phyloP scores from a whole-genome alignment of 192 early-diverging fungal genomes.

The Oehlia diaphana region DNA sequence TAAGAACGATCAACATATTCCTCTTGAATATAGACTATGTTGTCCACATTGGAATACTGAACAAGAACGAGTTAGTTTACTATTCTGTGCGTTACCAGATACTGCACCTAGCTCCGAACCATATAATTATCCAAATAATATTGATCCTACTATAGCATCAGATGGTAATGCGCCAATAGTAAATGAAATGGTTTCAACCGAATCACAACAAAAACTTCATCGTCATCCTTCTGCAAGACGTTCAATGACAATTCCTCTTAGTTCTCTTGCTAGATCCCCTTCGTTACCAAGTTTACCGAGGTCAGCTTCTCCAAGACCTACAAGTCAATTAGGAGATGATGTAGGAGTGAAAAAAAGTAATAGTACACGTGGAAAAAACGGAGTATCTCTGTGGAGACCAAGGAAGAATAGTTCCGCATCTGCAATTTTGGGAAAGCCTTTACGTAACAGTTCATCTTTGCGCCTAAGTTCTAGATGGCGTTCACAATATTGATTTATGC shows the following conservation, averaged over 20 bases:
- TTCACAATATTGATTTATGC: background rate
- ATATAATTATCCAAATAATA: slow-evolving; percentile 1
- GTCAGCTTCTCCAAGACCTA: slow-evolving; percentile 4
- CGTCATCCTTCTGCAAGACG: background rate
- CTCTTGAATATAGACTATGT: slow-evolving; percentile 74
- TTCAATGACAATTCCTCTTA: slow-evolving; percentile 24
- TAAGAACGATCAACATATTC: slow-evolving; percentile 52
- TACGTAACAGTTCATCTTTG: background rate
- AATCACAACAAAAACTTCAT: slow-evolving; percentile 4
- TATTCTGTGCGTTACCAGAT: slow-evolving; percentile 64
- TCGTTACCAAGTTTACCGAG: slow-evolving; percentile 21
- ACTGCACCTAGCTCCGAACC: slow-evolving; percentile 50
- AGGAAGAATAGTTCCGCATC: slow-evolving; percentile 23
- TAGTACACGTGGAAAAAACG: background rate
- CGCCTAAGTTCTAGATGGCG: slow-evolving; percentile 8
- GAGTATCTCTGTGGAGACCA: slow-evolving; percentile 10
- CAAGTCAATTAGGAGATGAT: background rate
- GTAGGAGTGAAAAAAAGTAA: slow-evolving; percentile 6
- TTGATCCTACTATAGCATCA: background rate
- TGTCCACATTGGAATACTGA: slow-evolving; percentile 75
- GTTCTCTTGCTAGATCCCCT: slow-evolving; percentile 22
- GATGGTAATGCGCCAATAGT: background rate
- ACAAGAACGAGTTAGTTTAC: slow-evolving; percentile 57
- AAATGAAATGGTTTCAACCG: background rate
- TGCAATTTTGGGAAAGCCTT: slow-evolving; percentile 16